Conservation (phyloP, 371 early-diverging fungal genomes). For the Capniomyces stellatus region DNA sequence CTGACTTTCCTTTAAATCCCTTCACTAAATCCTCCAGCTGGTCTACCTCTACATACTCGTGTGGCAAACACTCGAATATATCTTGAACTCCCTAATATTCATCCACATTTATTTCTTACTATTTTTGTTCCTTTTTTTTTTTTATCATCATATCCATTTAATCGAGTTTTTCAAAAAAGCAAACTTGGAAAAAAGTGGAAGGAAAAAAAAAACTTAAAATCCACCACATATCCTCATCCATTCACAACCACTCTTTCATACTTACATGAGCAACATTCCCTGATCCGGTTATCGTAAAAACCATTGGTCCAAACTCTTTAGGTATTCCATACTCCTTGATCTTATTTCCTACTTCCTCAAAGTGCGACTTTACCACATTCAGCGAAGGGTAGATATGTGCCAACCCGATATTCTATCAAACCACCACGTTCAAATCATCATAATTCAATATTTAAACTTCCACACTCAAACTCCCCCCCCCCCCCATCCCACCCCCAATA, state of each 20-base stretch:
- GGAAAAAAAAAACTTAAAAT: too few species aligned
- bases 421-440: too few species aligned
- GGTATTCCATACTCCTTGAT: slow-evolving; percentile 78
- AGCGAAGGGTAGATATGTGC: slow-evolving; percentile 70
- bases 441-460: too few species aligned
- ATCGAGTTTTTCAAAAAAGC: too few species aligned
- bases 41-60: slow-evolving; percentile 70
- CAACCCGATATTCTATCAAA: slow-evolving; percentile 43
- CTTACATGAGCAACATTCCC: slow-evolving; percentile 68
- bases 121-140: too few species aligned
- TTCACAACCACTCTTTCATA: too few species aligned
- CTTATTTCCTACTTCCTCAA: slow-evolving; percentile 53
- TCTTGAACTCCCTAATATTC: slow-evolving; percentile 54
- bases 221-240: too few species aligned
- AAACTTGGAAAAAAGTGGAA: too few species aligned
- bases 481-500: too few species aligned
- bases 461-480: too few species aligned
- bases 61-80: slow-evolving; percentile 77
- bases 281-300: slow-evolving; percentile 83
- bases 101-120: too few species aligned
- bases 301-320: slow-evolving; percentile 68
- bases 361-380: slow-evolving; percentile 52
- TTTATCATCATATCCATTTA: too few species aligned
- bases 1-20: slow-evolving; percentile 27
- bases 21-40: slow-evolving; percentile 51